These are phyloP conservation scores for Penicillium sp. DNA, from an alignment of 2,329 filamentous ascomycete species.

Conservation along the genomic window DNA sequence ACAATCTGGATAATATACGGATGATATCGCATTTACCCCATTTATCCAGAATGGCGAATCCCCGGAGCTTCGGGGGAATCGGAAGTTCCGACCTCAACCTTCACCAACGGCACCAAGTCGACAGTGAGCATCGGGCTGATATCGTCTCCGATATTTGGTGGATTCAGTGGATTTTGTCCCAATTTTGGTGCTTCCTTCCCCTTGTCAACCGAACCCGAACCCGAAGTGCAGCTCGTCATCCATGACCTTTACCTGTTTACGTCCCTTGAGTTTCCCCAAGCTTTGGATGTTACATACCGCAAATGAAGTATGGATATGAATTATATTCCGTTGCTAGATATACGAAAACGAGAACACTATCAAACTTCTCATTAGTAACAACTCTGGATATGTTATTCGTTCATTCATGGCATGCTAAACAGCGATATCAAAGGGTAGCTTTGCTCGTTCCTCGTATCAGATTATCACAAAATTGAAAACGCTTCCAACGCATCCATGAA, in stretches of 20 bases:
- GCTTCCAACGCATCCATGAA: constrained; percentile 45
- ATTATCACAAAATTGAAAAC: constrained; percentile 24
- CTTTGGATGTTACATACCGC: not conserved
- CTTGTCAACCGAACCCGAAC: not conserved
- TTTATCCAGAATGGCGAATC: constrained; percentile 2
- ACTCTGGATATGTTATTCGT: not conserved
- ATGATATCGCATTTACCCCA: constrained; percentile 6
- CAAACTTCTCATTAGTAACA: not conserved
- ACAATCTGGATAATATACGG: not conserved
- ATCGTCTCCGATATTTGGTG: constrained; percentile 11
- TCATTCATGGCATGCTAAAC: not conserved
- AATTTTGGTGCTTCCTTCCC: not conserved
- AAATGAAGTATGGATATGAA: not conserved
- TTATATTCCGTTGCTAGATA: not conserved
- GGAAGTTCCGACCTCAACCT: constrained; percentile 20
- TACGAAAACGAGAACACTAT: not conserved
- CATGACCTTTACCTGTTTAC: not conserved
- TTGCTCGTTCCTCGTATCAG: not conserved
- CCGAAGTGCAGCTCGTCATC: not conserved
- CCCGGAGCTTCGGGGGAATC: constrained; percentile 22
- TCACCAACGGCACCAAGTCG: not conserved
- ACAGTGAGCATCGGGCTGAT: constrained; percentile 10
- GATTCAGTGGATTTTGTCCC: not conserved
- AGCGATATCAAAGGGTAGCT: not conserved
- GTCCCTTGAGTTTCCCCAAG: not conserved